Evolutionary conservation across 2,329 filamentous ascomycete genomes (phyloP), one percentile per base, ranked within the genome.

Genomic region (Thielaviopsis musarum): DNA sequence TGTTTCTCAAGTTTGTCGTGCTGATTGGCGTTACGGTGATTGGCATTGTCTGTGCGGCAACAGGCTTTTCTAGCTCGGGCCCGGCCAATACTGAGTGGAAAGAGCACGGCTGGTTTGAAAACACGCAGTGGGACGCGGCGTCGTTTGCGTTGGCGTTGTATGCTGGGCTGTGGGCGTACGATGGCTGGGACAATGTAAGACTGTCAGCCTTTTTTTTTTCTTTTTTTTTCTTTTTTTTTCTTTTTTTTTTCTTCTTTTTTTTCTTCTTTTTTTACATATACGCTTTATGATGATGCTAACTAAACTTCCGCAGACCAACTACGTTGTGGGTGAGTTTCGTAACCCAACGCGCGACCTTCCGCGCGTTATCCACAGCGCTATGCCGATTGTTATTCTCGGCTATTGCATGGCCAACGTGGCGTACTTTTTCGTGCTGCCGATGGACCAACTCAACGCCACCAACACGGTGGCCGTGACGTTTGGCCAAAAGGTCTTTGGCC

Each of bases 391-490:
- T 61, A 97, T 98, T 63, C 69, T 90, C 28, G 87, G 81, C 66
- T 98, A 97, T 71, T 76, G 97, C 34, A 77, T 97, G 56, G 91
- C 91, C 64, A 98, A 97, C 69, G 72, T 96, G 49, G 81, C 90
- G 28, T 98, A 98, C 74, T 95, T 96, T 70, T 83, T 98, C 63
- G 93, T 98, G 34, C 80, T 98, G 0, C 91, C 93, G 0, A 74
- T 87, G 57, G 78, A 80, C 2, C 79, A 83, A 28, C 90, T 97
- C 72, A 88, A 94, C 70, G 84, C 82, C 6, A 87, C 85, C 67
- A 96, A 97, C 72, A 97, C 93, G 0, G 85, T 98, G n/a, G 93
- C 91, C 15, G 91, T 98, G 24, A 83, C 90, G 64, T 98, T 98
- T 67, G 93, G 93, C 53, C 80, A 79, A 63, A 85, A 91, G 69